These are phyloP conservation scores for Candida berthetii DNA, from an alignment of 805 yeast genomes.

Conservation along the genomic window DNA sequence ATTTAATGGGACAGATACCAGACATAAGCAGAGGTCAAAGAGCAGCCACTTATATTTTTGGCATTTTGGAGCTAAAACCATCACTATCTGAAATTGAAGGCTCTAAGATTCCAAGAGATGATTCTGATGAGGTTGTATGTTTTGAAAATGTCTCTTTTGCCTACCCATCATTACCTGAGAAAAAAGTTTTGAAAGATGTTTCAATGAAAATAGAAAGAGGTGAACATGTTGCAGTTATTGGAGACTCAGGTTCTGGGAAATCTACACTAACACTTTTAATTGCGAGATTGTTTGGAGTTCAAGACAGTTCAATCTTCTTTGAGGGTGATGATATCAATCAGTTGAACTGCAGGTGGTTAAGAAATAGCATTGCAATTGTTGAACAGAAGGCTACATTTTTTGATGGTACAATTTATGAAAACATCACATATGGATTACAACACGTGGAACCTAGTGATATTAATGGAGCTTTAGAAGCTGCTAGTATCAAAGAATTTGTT, in stretches of 20 bases:
- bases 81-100: slow-evolving; percentile 35
- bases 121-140: slow-evolving; percentile 20
- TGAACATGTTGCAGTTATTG: slow-evolving; percentile 63
- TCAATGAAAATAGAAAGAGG: slow-evolving; percentile 35
- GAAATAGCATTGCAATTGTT: slow-evolving; percentile 59
- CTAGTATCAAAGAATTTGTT: slow-evolving; percentile 51
- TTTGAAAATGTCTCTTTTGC: slow-evolving; percentile 43
- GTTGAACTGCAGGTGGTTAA: slow-evolving; percentile 39
- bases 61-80: slow-evolving; percentile 28
- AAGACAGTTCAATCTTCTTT: slow-evolving; percentile 33
- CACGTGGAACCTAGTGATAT: slow-evolving; percentile 30
- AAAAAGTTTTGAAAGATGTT: slow-evolving; percentile 34
- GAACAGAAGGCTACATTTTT: slow-evolving; percentile 71
- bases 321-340: slow-evolving; percentile 41
- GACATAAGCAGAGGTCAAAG: slow-evolving; percentile 75
- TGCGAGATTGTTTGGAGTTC: slow-evolving; percentile 41
- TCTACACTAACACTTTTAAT: slow-evolving; percentile 64
- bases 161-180: slow-evolving; percentile 32
- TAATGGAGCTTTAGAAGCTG: slow-evolving; percentile 32
- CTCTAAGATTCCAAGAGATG: slow-evolving; percentile 18
- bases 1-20: slow-evolving; percentile 63
- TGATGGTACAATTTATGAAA: slow-evolving; percentile 68
- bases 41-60: slow-evolving; percentile 51
- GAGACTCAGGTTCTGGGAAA: slow-evolving; percentile 90
- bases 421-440: slow-evolving; percentile 54